phyloP scores from a whole-genome alignment of 2,329 filamentous ascomycete genomes.

The Arthrobotrys sphaeroides region DNA sequence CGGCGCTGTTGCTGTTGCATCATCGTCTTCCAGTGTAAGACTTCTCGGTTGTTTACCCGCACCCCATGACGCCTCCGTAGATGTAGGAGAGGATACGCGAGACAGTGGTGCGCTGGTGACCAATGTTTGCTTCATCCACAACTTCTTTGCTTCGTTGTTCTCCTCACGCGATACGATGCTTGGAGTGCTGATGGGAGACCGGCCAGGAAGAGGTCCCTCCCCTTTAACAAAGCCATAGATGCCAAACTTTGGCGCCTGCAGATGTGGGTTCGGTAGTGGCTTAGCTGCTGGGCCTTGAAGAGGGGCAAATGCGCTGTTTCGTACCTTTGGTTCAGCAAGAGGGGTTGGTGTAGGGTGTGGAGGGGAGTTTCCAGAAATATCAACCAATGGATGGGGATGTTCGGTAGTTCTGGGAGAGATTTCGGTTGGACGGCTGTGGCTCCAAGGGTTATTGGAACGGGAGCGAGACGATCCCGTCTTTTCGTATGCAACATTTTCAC shows the following conservation, averaged over 20 bases:
- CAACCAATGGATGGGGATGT: conserved; percentile 38
- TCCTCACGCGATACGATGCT: conserved; percentile 46
- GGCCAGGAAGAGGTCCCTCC: conserved; percentile 23
- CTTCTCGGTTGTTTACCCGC: conserved; percentile 31
- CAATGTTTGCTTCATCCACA: conserved; percentile 50
- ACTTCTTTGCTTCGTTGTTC: conserved; percentile 42
- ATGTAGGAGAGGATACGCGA: conserved; percentile 42
- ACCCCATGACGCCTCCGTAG: conserved; percentile 37
- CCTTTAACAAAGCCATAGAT: conserved; percentile 49
- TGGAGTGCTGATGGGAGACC: conserved; percentile 49
- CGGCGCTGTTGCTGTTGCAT: conserved; percentile 18
- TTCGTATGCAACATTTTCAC: conserved; percentile 38
- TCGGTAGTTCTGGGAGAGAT: conserved; percentile 18
- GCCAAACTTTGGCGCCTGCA: conserved; percentile 47
- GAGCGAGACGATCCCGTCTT: conserved; percentile 49
- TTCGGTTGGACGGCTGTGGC: conserved; percentile 35
- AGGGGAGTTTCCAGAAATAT: conserved; percentile 46
- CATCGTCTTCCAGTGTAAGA: conserved; percentile 34
- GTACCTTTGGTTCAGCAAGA: conserved; percentile 51
- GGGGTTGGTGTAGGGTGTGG: conserved; percentile 37
- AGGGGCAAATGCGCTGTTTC: conserved; percentile 40
- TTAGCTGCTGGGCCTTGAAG: conserved; percentile 48
- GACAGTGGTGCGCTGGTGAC: conserved; percentile 46
- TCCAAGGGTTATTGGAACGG: conserved; percentile 49
- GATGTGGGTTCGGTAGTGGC: conserved; percentile 49